phyloP scores from a whole-genome alignment of 768 basidiomycete genomes.

The Solioccasus polychromus region DNA sequence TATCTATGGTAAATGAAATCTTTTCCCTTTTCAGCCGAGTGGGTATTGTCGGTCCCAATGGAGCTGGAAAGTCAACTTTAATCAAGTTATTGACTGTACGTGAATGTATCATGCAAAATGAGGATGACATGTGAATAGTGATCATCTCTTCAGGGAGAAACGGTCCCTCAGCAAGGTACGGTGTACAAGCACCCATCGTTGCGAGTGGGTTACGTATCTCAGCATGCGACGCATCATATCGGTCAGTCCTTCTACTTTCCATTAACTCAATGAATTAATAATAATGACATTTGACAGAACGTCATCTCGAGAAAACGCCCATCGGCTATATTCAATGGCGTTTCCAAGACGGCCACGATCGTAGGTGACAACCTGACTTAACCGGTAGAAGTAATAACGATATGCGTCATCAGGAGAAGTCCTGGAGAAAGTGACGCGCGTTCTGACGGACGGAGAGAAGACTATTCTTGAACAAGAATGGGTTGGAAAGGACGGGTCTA shows the following conservation, averaged over 20 bases:
- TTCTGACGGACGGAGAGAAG: slow-evolving; percentile 86
- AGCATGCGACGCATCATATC: slow-evolving; percentile 97
- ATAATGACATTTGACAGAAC: slow-evolving; percentile 49
- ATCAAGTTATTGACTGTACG: slow-evolving; percentile 88
- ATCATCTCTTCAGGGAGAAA: slow-evolving; percentile 66
- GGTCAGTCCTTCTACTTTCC: slow-evolving; percentile 40
- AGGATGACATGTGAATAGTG: slow-evolving; percentile 9
- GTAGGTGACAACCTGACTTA: slow-evolving; percentile 43
- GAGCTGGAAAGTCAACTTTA: slow-evolving; percentile 94
- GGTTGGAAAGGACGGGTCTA: slow-evolving; percentile 86
- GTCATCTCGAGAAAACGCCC: slow-evolving; percentile 93
- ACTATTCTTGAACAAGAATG: slow-evolving; percentile 78
- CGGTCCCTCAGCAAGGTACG: slow-evolving; percentile 83
- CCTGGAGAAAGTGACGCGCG: slow-evolving; percentile 86
- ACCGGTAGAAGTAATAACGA: slow-evolving; percentile 6
- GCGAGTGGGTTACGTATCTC: slow-evolving; percentile 95
- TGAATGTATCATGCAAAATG: slow-evolving; percentile 11
- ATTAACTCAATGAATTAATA: slow-evolving; percentile 16
- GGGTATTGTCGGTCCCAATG: slow-evolving; percentile 89
- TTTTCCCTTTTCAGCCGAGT: slow-evolving; percentile 61
- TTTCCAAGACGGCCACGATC: slow-evolving; percentile 97
- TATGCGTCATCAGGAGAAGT: slow-evolving; percentile 62
- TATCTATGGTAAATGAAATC: slow-evolving; percentile 17
- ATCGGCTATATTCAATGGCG: slow-evolving; percentile 98
- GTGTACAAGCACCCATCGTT: slow-evolving; percentile 94